phyloP scores from a whole-genome alignment of 768 basidiomycete species.

The Boletus barrowsii region DNA sequence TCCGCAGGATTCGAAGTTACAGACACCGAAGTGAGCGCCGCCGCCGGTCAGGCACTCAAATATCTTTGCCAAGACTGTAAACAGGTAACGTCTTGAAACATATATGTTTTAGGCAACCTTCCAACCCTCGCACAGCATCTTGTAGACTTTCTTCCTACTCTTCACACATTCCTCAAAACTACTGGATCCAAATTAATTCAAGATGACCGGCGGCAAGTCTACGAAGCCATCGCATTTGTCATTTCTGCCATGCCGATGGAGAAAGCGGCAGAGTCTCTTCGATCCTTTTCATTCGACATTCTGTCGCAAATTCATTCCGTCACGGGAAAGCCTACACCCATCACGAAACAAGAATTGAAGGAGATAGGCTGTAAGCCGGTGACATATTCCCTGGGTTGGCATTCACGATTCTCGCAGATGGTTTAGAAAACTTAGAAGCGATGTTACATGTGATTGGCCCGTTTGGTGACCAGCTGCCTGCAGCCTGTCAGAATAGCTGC shows the following conservation, averaged over 20 bases:
- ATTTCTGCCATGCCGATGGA: conserved; percentile 93
- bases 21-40: conserved; percentile 82
- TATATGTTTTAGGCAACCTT: conserved; percentile 5
- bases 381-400: not conserved
- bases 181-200: conserved; percentile 77
- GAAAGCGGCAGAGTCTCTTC: conserved; percentile 80
- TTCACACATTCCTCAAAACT: conserved; percentile 83
- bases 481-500: conserved; percentile 73
- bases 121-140: conserved; percentile 58
- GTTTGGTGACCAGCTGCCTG: conserved; percentile 80
- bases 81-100: conserved; percentile 43
- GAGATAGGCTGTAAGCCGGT: conserved; percentile 61
- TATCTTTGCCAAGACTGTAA: conserved; percentile 97
- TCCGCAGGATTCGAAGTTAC: conserved; percentile 85
- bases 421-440: conserved; percentile 88
- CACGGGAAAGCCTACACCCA: conserved; percentile 48
- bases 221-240: conserved; percentile 93
- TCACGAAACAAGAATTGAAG: conserved; percentile 70
- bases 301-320: conserved; percentile 71
- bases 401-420: conserved; percentile 47
- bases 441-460: conserved; percentile 82
- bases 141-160: conserved; percentile 84
- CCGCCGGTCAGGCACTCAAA: conserved; percentile 93
- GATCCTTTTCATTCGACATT: conserved; percentile 83
- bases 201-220: conserved; percentile 88